phyloP scores from a whole-genome alignment of 495 filamentous ascomycete genomes.

The Neurospora terricola region DNA sequence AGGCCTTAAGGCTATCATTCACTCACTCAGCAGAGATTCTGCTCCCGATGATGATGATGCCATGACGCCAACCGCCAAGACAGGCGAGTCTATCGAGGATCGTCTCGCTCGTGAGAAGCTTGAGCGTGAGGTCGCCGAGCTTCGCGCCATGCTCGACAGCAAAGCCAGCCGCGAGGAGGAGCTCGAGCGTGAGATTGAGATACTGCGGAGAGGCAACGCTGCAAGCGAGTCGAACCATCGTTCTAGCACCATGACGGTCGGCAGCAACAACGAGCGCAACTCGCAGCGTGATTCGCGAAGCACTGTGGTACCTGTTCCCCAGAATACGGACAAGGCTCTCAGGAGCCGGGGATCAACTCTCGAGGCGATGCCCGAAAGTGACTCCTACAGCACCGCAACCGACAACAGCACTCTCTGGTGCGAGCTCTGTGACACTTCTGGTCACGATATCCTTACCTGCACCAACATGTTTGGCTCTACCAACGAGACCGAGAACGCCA shows the following conservation, averaged over 20 bases:
- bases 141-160: slow-evolving; percentile 56
- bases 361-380: slow-evolving; percentile 60
- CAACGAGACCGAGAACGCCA: background rate
- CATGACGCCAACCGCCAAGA: slow-evolving; percentile 30
- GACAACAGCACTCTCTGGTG: slow-evolving; percentile 75
- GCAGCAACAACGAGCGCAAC: slow-evolving; percentile 37
- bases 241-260: slow-evolving; percentile 43
- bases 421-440: slow-evolving; percentile 89
- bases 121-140: slow-evolving; percentile 67
- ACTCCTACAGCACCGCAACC: slow-evolving; percentile 60
- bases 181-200: slow-evolving; percentile 76
- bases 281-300: slow-evolving; percentile 50
- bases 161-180: slow-evolving; percentile 78
- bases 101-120: slow-evolving; percentile 51
- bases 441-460: slow-evolving; percentile 90
- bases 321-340: slow-evolving; percentile 26
- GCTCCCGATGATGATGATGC: slow-evolving; percentile 39
- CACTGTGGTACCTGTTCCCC: slow-evolving; percentile 42
- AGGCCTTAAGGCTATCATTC: slow-evolving; percentile 94
- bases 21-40: slow-evolving; percentile 73
- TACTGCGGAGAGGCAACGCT: slow-evolving; percentile 39
- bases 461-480: slow-evolving; percentile 67
- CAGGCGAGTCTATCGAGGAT: slow-evolving; percentile 47
- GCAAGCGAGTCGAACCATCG: slow-evolving; percentile 20
- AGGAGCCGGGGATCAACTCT: slow-evolving; percentile 36